A percentile compares a stretch with the other conserved stretches of the same genome.
phyloP scores from a whole-genome alignment of 495 filamentous ascomycete species.

The Penicillium robsamsonii region DNA sequence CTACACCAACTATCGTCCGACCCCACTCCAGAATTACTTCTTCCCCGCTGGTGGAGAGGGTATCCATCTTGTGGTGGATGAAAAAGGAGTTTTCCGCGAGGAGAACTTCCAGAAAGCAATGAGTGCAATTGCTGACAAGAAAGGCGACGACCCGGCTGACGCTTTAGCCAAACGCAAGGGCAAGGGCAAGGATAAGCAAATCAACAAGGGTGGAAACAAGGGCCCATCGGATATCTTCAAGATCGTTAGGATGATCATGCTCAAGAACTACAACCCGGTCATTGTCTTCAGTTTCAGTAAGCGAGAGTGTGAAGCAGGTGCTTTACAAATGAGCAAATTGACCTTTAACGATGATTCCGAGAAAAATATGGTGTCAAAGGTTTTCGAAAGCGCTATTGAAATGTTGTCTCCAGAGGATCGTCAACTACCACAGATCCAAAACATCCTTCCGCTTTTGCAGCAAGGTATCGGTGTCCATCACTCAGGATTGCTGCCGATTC shows the following conservation, averaged over 20 bases:
- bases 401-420: slow-evolving; percentile 89
- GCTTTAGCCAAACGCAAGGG: slow-evolving; percentile 75
- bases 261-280: slow-evolving; percentile 91
- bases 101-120: slow-evolving; percentile 97
- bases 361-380: slow-evolving; percentile 89
- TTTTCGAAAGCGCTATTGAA: slow-evolving; percentile 87
- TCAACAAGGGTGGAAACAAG: slow-evolving; percentile 79
- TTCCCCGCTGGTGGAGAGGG: slow-evolving; percentile 92
- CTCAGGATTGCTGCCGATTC: slow-evolving; percentile 88
- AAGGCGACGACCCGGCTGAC: slow-evolving; percentile 80
- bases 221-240: slow-evolving; percentile 86
- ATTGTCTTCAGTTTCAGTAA: slow-evolving; percentile 99
- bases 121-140: slow-evolving; percentile 80
- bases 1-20: slow-evolving; percentile 96
- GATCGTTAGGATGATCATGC: slow-evolving; percentile 97
- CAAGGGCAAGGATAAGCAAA: slow-evolving; percentile 84
- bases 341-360: slow-evolving; percentile 98
- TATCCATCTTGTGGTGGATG: slow-evolving; percentile 92
- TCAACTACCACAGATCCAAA: slow-evolving; percentile 79
- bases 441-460: slow-evolving; percentile 84
- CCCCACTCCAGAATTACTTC: slow-evolving; percentile 95
- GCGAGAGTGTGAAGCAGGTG: slow-evolving; percentile 84
- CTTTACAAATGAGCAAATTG: slow-evolving; percentile 76
- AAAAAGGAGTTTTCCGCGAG: slow-evolving; percentile 91
- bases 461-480: slow-evolving; percentile 97